phyloP scores from a whole-genome alignment of 148 eudicot species.

The Silene latifolia region DNA sequence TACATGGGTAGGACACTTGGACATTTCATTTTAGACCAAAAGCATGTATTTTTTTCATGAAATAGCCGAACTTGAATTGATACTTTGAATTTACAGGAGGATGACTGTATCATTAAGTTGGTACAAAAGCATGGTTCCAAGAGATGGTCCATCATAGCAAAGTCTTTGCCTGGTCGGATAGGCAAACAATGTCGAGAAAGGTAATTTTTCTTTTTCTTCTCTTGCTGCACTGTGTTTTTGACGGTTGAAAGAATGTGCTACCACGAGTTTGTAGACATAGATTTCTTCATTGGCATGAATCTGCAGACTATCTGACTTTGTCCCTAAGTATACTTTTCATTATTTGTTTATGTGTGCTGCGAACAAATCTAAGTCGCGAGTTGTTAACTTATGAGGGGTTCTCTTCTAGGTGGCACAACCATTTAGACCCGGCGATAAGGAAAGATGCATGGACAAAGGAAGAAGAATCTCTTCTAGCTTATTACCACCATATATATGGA shows the following conservation, averaged over 20 bases:
- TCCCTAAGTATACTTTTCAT: neutral
- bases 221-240: neutral
- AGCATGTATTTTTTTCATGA: neutral
- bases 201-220: constrained; percentile 22
- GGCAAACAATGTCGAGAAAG: constrained; percentile 98
- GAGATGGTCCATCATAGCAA: constrained; percentile 78
- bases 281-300: neutral
- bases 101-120: constrained; percentile 57
- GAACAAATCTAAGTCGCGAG: neutral
- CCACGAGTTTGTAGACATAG: neutral
- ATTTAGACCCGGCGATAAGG: constrained; percentile 74
- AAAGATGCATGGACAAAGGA: constrained; percentile 77
- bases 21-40: no score
- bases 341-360: neutral
- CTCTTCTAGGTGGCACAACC: constrained; percentile 74
- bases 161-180: constrained; percentile 75
- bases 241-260: no score
- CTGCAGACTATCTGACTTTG: neutral
- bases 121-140: constrained; percentile 63
- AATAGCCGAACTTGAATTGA: neutral
- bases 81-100: constrained; percentile 52
- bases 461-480: constrained; percentile 57
- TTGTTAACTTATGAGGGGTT: neutral
- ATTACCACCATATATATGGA: constrained; percentile 63
- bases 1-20: no score